A percentile compares a stretch with the other conserved stretches of the same genome.
These are phyloP conservation scores for Creolimax fragrantissima DNA, from an alignment of 78 protist genomes.

Conservation along the genomic window DNA sequence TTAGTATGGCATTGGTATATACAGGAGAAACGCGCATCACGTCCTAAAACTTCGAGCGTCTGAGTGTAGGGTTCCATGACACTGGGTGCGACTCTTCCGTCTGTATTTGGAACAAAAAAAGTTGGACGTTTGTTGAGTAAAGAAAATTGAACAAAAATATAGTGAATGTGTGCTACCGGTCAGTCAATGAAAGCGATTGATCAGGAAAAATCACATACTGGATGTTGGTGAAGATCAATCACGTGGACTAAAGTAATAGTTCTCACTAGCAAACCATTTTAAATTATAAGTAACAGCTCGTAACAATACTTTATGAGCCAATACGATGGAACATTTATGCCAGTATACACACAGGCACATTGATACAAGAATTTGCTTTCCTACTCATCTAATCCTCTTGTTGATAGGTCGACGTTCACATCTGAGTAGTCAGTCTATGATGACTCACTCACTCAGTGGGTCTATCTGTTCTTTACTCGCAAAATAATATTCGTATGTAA, in stretches of 20 bases:
- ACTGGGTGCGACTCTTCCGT: conserved; percentile 2
- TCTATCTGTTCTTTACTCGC: too few species aligned
- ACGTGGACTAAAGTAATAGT: not conserved
- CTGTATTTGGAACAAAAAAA: not conserved
- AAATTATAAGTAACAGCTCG: not conserved
- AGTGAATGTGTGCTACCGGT: not conserved
- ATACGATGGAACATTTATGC: not conserved
- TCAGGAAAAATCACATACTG: not conserved
- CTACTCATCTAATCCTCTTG: too few species aligned
- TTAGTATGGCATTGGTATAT: too few species aligned
- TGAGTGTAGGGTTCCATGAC: not conserved
- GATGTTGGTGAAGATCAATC: not conserved
- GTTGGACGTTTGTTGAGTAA: not conserved
- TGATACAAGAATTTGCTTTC: too few species aligned
- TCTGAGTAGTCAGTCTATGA: not conserved
- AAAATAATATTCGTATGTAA: too few species aligned
- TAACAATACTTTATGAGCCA: too few species aligned
- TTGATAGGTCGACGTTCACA: not conserved
- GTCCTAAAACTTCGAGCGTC: not conserved
- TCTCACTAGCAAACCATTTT: too few species aligned
- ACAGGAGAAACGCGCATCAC: too few species aligned
- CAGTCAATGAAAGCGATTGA: not conserved
- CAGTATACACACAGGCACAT: not conserved
- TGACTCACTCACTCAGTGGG: not conserved
- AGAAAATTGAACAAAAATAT: not conserved